phyloP scores from a whole-genome alignment of 1,139 yeast genomes.

The Saccharomyces hybrid region DNA sequence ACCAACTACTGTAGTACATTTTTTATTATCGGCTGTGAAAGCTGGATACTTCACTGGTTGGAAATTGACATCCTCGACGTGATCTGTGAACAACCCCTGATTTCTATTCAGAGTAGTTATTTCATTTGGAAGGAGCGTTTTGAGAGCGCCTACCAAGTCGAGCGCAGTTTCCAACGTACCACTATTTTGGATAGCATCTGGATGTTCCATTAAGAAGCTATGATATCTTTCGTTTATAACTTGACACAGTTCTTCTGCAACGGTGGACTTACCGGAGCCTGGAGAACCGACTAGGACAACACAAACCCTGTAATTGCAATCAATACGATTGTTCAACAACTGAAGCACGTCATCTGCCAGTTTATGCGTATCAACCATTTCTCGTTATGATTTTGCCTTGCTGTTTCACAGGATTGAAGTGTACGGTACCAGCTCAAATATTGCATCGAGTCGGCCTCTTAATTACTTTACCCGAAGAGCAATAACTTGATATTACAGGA shows the following conservation, averaged over 20 bases:
- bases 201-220: conserved; percentile 5
- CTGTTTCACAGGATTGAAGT: neutral
- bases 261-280: conserved; percentile 76
- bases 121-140: conserved; percentile 8
- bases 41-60: conserved; percentile 21
- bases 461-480: no score
- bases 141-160: neutral
- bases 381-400: neutral
- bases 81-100: conserved; percentile 38
- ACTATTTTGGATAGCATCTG: neutral
- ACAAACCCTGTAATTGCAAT: conserved; percentile 38
- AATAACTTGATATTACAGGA: no score
- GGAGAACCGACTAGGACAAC: conserved; percentile 68
- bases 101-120: conserved; percentile 26
- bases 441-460: neutral
- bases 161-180: neutral
- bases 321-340: conserved; percentile 10
- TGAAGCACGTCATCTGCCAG: conserved; percentile 15
- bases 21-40: neutral
- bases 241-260: conserved; percentile 40
- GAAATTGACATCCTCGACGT: conserved; percentile 40
- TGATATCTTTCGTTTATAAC: conserved; percentile 31
- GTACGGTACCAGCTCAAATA: no score
- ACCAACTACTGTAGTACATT: conserved; percentile 23
- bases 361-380: conserved; percentile 12